Base-by-base conservation (phyloP, 768 basidiomycete genomes). In the Coprinopsis strossmayeri region DNA sequence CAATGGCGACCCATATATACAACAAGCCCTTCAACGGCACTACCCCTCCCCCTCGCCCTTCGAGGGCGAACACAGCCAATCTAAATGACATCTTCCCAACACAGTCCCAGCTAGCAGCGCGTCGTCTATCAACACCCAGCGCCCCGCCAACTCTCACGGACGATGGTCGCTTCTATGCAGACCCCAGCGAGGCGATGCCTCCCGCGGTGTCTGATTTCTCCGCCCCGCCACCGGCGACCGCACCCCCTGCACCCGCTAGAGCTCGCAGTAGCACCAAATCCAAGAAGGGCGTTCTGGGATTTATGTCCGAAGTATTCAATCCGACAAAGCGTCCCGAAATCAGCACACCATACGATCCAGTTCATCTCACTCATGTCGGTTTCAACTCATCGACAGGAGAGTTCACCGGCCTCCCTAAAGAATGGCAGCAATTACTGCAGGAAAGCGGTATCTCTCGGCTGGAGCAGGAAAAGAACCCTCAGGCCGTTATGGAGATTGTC, bases 331-430 rank as follows among this genome's bases (percentile, higher is more conserved):
- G 86, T 11, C 82, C 79, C 12, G 92, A 95, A 68, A 98, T 99
- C 73, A 92, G 90, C 63, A 94, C 93, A 0, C 96, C 96, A 0
- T 98, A 95, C 64, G 96, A 99, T 68, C 96, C 96, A 26, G 95
- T 98, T 32, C 95, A 98, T 71, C 86, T 99, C 60, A 98, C 96
- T 2, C 96, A 99, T 63, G 96, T 99, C 62, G 95, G 95, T 51
- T 98, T 97, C 81, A 97, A 99, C 67, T 90, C 91, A 4, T 95
- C 91, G 49, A 98, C 95, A 0, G 96, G 96, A 50, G 95, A 99
- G 69, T 98, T 94, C 69, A 93, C 91, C 7, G 96, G 96, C 2
- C 75, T 99, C 26, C 96, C 96, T 2, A 95, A 95, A 66, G 95
- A 98, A 70, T 99, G 96, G 96, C 96, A 99, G 62, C 91, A 97